These are phyloP conservation scores for Yamadazyma olivae DNA, from an alignment of 805 yeast species.

Conservation along the genomic window DNA sequence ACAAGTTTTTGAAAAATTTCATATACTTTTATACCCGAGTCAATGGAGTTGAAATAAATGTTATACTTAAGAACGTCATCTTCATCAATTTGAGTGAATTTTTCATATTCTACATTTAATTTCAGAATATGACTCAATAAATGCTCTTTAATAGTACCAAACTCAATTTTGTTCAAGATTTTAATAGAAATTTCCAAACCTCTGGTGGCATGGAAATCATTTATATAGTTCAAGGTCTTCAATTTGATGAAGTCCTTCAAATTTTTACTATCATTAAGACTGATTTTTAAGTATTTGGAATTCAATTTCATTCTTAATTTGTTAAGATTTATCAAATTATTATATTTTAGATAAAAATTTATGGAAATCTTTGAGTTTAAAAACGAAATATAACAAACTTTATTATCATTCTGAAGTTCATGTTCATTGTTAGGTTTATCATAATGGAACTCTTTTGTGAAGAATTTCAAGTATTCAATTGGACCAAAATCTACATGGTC, in stretches of 20 bases:
- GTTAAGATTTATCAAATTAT: constrained; percentile 21
- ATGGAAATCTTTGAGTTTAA: constrained; percentile 32
- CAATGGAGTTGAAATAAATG: constrained; percentile 43
- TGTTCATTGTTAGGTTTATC: constrained; percentile 12
- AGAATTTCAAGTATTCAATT: constrained; percentile 50
- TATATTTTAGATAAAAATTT: constrained; percentile 31
- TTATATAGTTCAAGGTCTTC: constrained; percentile 39
- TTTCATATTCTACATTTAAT: constrained; percentile 29
- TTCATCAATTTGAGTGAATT: constrained; percentile 33
- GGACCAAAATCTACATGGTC: constrained; percentile 56
- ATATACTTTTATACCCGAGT: constrained; percentile 43
- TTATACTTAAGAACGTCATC: constrained; percentile 1
- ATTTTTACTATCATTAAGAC: constrained; percentile 22
- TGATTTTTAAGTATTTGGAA: constrained; percentile 26
- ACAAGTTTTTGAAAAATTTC: constrained; percentile 27
- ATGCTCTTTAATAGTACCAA: background rate
- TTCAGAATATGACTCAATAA: constrained; percentile 4
- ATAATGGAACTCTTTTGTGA: constrained; percentile 30
- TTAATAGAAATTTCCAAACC: constrained; percentile 19
- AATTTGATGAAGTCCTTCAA: constrained; percentile 34
- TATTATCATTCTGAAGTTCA: constrained; percentile 8
- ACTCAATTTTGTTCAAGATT: background rate
- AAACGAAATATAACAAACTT: constrained; percentile 36
- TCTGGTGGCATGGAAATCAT: constrained; percentile 39
- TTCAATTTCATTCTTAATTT: constrained; percentile 22